phyloP scores from a whole-genome alignment of 768 basidiomycete genomes.

The Termitomyces sp. region DNA sequence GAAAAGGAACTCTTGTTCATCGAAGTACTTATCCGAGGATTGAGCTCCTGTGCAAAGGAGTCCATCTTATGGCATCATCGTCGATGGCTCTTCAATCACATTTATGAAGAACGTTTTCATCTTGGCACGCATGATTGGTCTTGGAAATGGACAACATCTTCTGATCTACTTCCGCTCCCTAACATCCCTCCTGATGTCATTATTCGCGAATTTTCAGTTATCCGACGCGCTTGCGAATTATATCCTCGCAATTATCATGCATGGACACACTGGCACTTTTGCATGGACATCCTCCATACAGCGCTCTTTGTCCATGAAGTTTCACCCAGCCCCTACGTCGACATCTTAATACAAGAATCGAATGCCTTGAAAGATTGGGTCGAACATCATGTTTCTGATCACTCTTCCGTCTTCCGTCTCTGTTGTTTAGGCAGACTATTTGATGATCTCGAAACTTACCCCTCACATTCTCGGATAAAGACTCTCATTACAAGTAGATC shows the following conservation, averaged over 20 bases:
- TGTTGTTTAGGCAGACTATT: conserved; percentile 36
- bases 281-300: conserved; percentile 35
- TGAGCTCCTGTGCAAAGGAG: conserved; percentile 59
- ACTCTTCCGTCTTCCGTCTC: conserved; percentile 60
- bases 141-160: conserved; percentile 24
- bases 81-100: conserved; percentile 53
- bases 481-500: conserved; percentile 8
- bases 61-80: conserved; percentile 71
- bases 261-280: conserved; percentile 61
- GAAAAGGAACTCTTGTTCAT: conserved; percentile 48
- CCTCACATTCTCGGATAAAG: background rate
- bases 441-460: conserved; percentile 18
- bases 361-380: conserved; percentile 48
- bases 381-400: conserved; percentile 63
- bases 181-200: conserved; percentile 36
- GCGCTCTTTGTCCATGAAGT: conserved; percentile 16
- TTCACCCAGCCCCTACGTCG: conserved; percentile 22
- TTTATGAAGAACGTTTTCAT: conserved; percentile 25
- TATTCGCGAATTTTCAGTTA: conserved; percentile 46
- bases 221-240: conserved; percentile 50
- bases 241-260: conserved; percentile 77
- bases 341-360: conserved; percentile 40
- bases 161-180: conserved; percentile 27
- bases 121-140: background rate
- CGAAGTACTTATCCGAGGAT: conserved; percentile 46